Evolutionary conservation across 2,329 filamentous ascomycete species (phyloP), one percentile per base, ranked within the genome.

Genomic region (Truncatella angustata): DNA sequence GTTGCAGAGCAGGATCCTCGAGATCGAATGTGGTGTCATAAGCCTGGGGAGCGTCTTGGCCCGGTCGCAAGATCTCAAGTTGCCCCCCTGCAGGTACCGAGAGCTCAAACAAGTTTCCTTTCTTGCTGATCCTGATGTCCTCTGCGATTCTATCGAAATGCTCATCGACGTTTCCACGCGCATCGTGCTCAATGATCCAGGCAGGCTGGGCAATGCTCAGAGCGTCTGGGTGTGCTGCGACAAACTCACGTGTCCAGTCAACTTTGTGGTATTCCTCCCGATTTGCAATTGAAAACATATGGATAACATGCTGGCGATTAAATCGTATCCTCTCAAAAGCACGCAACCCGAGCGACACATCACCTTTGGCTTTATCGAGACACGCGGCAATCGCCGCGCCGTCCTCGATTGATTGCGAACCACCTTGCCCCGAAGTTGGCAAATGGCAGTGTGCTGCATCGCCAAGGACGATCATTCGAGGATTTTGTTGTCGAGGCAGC

Each of bases 231-330:
- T 63, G 63, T 42, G 66, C 63, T 34, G 60, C 62, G 40, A 59
- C 61, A 10, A 39, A 39, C 36, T 39, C 36, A 18, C 36, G 36
- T 20, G 36, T 39, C 66, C 65, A 73, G 52, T 68, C 67, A 28
- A 66, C 68, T 50, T 69, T 70, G 55, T 74, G 71, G 69, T 70
- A 73, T 57, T 63, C 64, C 49, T 70, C 66, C 20, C 66, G 60
- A 1, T 67, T 64, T 11, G 58, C 60, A 35, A 67, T 26, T 11
- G 18, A 20, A 12, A n/a, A 20, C 23, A 20, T 34, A 2, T 46
- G 43, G 7, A 26, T 26, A 14, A 23, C 26, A 14, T 34, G 43
- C 26, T 23, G 18, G 7, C 43, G 63, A 3, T 65, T 67, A 55
- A 62, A 69, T 49, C 68, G 54, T 16, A 68, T 61, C 16, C 60